Conservation (phyloP, 208 protist species). For the Tetramitus jugosus region DNA sequence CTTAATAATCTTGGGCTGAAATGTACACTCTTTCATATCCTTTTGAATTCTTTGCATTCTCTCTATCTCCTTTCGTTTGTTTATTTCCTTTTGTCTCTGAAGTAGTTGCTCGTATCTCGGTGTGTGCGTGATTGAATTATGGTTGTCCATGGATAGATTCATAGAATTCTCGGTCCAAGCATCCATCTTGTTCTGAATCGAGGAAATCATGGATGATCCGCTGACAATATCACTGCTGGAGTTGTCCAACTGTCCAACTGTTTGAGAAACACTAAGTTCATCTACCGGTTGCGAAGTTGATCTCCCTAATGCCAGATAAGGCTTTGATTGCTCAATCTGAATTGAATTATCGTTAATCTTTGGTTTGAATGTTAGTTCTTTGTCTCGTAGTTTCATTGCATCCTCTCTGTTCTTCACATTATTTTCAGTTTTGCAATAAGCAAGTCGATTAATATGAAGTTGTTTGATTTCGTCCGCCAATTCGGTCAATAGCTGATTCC, state of each 20-base stretch:
- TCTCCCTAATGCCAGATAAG: too few species aligned
- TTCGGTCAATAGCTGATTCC: neutral
- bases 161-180: too few species aligned
- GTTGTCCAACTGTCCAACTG: neutral
- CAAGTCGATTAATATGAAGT: neutral
- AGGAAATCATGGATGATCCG: too few species aligned
- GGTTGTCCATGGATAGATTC: too few species aligned
- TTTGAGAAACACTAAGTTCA: too few species aligned
- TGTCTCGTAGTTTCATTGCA: neutral
- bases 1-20: too few species aligned
- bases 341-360: neutral
- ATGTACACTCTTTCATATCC: conserved; percentile 26
- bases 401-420: neutral
- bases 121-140: neutral
- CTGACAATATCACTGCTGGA: neutral
- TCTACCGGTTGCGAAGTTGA: too few species aligned
- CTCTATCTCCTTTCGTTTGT: neutral
- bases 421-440: neutral
- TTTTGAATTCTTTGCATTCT: neutral
- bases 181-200: too few species aligned
- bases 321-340: too few species aligned
- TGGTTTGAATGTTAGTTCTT: conserved; percentile 1
- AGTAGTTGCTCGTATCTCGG: neutral
- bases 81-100: neutral
- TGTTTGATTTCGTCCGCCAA: neutral